Conservation (phyloP, 179 eudicot species). For the Carnegiea gigantea region DNA sequence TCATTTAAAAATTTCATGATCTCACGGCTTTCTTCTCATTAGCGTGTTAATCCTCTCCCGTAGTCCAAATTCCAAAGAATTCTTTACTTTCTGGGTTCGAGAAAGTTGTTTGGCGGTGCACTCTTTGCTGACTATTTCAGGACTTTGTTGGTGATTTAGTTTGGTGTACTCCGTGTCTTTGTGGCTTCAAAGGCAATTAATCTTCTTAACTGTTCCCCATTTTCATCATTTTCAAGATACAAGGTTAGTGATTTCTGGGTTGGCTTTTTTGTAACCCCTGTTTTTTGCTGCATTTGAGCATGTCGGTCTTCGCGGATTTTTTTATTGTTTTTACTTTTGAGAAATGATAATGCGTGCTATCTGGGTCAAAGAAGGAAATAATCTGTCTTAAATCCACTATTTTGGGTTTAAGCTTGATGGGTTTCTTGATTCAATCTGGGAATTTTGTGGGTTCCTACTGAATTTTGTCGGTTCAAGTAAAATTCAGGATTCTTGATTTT, state of each 20-base stretch:
- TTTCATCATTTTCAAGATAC: neutral
- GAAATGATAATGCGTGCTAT: neutral
- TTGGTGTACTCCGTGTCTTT: slow-evolving; percentile 16
- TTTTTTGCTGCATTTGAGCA: neutral
- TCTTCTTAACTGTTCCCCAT: neutral
- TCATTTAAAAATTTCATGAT: neutral
- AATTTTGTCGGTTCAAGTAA: neutral
- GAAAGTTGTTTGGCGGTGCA: neutral
- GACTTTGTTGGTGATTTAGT: slow-evolving; percentile 10
- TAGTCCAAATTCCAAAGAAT: neutral
- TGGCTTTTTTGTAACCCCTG: neutral
- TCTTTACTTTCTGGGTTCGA: neutral
- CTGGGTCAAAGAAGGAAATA: slow-evolving; percentile 1
- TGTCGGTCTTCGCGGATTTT: slow-evolving; percentile 13
- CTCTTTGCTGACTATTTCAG: slow-evolving; percentile 23
- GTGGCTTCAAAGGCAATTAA: neutral
- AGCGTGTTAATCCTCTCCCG: neutral
- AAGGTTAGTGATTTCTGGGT: slow-evolving; percentile 11
- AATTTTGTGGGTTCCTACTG: slow-evolving; percentile 6
- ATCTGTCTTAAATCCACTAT: neutral
- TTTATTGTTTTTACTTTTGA: neutral
- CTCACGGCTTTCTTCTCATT: neutral
- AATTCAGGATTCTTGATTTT: neutral
- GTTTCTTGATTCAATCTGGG: neutral
- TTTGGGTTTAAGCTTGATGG: neutral